Evolutionary conservation across 2,329 filamentous ascomycete genomes (phyloP), one percentile per base, ranked within the genome.

Genomic region (Plenodomus lindquistii): DNA sequence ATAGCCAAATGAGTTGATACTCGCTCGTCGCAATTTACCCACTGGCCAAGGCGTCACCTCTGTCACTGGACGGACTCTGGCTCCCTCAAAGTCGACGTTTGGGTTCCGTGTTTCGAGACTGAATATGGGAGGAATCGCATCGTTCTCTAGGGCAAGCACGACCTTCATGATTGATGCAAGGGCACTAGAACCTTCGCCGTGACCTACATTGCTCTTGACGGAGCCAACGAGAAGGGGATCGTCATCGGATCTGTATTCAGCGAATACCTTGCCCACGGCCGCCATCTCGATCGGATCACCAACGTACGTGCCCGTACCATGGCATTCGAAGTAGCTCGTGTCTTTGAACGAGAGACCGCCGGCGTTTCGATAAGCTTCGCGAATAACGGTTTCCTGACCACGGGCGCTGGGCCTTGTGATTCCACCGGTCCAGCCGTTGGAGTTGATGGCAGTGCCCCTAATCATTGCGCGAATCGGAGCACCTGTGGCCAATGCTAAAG

Each of bases 251-350:
- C n/a, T n/a, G 22, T 10, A 31, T 13, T 9, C 27, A 31, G 40
- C n/a, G 37, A 66, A 63, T 1, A 59, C 52, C 2, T 27, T 40
- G 1, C 41, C 49, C 15, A 59, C 37, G 1, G 53, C 60, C 4
- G 21, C n/a, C 1, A 57, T 50, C 35, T 70, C 66, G 2, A 62
- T 42, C 1, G 66, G 65, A 40, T 70, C 66, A 4, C 62, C 65
- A n/a, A 65, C 59, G 3, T 37, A 24, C 2, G 66, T 70, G 4
- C 66, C 66, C 0, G 66, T 70, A 1, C 66, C 66, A 31, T 66
- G 63, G 29, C 39, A 46, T 38, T 65, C 62, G 22, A 66, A 42
- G 31, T 57, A 66, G 2, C 27, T 29, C 1, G 62, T 65, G n/a
- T n/a, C n/a, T 1, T 21, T 10, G 1, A 10, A 7, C 2, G 40